A percentile compares a stretch with the other conserved stretches of the same genome.
These are phyloP conservation scores for Oehlia diaphana DNA, from an alignment of 192 early-diverging fungal species.

Conservation along the genomic window DNA sequence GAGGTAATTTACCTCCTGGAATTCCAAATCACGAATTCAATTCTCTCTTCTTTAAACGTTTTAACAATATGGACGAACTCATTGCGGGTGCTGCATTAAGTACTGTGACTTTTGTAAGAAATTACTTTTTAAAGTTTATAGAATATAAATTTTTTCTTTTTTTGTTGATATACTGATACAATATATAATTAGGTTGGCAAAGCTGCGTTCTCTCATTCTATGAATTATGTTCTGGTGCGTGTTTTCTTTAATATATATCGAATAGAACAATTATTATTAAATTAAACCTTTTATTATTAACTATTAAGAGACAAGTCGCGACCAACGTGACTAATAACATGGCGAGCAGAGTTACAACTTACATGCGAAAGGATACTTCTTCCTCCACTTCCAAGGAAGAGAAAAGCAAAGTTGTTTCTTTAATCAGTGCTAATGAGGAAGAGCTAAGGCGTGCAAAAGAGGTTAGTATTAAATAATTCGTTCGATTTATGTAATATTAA, in stretches of 20 bases:
- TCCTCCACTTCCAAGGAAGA: not conserved
- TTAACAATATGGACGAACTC: slow-evolving; percentile 56
- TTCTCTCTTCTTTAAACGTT: not conserved
- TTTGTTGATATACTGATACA: not conserved
- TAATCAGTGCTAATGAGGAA: slow-evolving; percentile 15
- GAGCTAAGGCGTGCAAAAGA: slow-evolving; percentile 30
- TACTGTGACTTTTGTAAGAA: slow-evolving; percentile 48
- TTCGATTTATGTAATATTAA: not conserved
- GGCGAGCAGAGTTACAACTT: not conserved
- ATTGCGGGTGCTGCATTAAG: slow-evolving; percentile 63
- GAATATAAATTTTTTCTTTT: too few species aligned
- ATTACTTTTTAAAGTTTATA: too few species aligned
- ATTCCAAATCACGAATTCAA: not conserved
- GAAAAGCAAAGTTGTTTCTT: not conserved
- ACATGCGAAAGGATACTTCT: not conserved
- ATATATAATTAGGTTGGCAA: slow-evolving; percentile 47
- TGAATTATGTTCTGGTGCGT: slow-evolving; percentile 39
- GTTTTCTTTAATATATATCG: not conserved
- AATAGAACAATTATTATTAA: not conserved
- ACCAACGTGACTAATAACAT: slow-evolving; percentile 36
- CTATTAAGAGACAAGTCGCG: slow-evolving; percentile 38
- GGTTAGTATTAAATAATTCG: not conserved
- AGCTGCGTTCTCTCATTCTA: slow-evolving; percentile 54
- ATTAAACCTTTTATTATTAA: not conserved
- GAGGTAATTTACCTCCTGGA: too few species aligned